Evolutionary conservation across 352 stramenopile genomes (phyloP), one percentile per base, ranked within the genome.

Genomic region (Pythium apleroticum): DNA sequence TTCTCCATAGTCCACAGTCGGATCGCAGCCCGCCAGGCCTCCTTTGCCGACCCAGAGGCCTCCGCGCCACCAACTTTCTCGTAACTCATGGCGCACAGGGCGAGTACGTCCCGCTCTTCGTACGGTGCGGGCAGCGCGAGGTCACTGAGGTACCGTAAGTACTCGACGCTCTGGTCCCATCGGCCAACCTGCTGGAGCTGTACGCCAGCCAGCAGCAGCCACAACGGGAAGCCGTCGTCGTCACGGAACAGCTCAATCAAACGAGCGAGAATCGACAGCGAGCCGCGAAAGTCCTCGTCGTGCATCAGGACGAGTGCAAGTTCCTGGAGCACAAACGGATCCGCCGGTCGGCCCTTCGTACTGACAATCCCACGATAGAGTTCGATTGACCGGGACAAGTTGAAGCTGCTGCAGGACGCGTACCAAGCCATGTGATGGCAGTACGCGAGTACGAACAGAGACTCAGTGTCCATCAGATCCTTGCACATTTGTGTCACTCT

Each of bases 341-440:
- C 78, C 5, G 76, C 39, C 1, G 30, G 53, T 5, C 30, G 37
- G 17, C 41, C 25, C 11, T 52, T 39, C 15, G 68, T 35, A 4
- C 45, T 19, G 2, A 93, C 68, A 11, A 61, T 35, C 0, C 24
- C 15, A 17, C 68, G 78, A 58, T 89, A 91, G 20, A 77, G 31
- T 11, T 87, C 74, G 54, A 87, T 68, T 4, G 84, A 74, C 52
- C 71, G 73, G 6, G 43, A 33, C 28, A 93, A 64, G 35, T 88
- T 81, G 49, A 78, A 77, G 25, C 64, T 28, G 45, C 89, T 82
- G 54, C 82, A 84, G 2, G 78, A 86, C 4, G 52, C 28, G 56
- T 93, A 78, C 84, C 84, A 93, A 8, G 75, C 55, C 75, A 80
- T 81, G 73, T 91, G 81, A 60, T 93, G 84, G 24, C 71, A 75